Base-by-base conservation (phyloP, 2,329 filamentous ascomycete species). In the Aureobasidium sp. region DNA sequence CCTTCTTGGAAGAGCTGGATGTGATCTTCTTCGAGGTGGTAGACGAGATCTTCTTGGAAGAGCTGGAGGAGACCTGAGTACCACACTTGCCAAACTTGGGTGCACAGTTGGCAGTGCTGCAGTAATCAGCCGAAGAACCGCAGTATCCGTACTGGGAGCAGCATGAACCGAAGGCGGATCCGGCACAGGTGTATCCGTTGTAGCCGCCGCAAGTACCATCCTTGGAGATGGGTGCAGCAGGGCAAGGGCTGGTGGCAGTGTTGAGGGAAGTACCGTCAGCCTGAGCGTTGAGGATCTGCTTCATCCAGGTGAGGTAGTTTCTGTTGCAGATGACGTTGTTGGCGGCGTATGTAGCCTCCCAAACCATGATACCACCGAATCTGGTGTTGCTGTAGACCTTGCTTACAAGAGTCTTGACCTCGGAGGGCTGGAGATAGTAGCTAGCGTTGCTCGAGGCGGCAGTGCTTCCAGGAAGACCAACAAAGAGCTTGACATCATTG, bases 331-430 rank as follows among this genome's bases (percentile, higher is more conserved):
- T 73, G 14, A 70, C 61, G 67, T 82, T 83, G 59, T 72, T 72
- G 13, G 75, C 70, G n/a, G 77, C 77, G 11, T 74, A 74, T 1
- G 79, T 81, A 5, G 81, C 79, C 58, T 84, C 82, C 80, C 81
- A 85, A 5, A 85, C 69, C 82, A 85, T 85, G 44, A 84, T 74
- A 72, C 83, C 83, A 44, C 81, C 83, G 65, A 85, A 85, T 2
- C 70, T 72, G 27, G 72, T 61, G 27, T 73, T 68, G 16, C 68
- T 68, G 63, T 75, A 75, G 64, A 77, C 79, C 45, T 71, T 66
- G n/a, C 71, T 65, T 27, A 84, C 70, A 58, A 85, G 65, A 2
- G 68, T 66, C 59, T 77, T 69, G 2, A 77, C 80, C 62, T 83
- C 76, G 0, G 66, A 62, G 0, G 79, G 78, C 1, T 68, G 70